phyloP scores from a whole-genome alignment of 164 flowering plant species.

The Houttuynia cordata region DNA sequence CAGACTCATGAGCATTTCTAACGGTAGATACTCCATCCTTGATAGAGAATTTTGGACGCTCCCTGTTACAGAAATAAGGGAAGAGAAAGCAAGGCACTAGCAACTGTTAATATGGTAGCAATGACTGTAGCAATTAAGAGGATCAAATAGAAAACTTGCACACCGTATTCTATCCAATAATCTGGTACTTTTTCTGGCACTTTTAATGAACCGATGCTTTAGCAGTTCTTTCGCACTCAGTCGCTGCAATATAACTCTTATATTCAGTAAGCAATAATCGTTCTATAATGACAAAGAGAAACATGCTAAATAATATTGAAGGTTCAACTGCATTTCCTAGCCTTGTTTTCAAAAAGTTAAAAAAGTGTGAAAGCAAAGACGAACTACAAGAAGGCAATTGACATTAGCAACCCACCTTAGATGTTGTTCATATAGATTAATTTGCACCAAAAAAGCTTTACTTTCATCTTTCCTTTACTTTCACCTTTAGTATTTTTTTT shows the following conservation, averaged over 20 bases:
- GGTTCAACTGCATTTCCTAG: neutral
- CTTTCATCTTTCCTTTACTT: too few relatives aligned
- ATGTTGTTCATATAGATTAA: too few relatives aligned
- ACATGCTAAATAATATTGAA: neutral
- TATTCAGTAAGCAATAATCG: neutral
- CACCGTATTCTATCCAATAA: constrained; percentile 95
- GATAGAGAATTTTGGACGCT: constrained; percentile 74
- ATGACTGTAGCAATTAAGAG: neutral
- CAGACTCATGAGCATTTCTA: constrained; percentile 34
- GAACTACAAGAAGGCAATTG: too few relatives aligned
- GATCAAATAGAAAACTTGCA: neutral
- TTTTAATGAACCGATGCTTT: constrained; percentile 79
- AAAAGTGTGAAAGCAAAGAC: too few relatives aligned
- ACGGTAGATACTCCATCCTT: constrained; percentile 47
- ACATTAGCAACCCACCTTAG: too few relatives aligned
- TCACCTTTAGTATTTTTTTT: too few relatives aligned
- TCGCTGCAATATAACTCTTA: constrained; percentile 43
- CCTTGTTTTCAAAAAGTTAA: too few relatives aligned
- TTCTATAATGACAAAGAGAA: neutral
- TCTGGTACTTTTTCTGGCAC: constrained; percentile 78
- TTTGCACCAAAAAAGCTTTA: too few relatives aligned
- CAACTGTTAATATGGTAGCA: neutral
- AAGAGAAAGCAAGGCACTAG: neutral
- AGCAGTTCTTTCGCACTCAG: constrained; percentile 95
- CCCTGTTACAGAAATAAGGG: constrained; percentile 30